Percentiles rank a stretch among this genome's conserved stretches.
These are phyloP conservation scores for Microcyclospora pomicola DNA, from an alignment of 2,329 filamentous ascomycete species.

Conservation along the genomic window DNA sequence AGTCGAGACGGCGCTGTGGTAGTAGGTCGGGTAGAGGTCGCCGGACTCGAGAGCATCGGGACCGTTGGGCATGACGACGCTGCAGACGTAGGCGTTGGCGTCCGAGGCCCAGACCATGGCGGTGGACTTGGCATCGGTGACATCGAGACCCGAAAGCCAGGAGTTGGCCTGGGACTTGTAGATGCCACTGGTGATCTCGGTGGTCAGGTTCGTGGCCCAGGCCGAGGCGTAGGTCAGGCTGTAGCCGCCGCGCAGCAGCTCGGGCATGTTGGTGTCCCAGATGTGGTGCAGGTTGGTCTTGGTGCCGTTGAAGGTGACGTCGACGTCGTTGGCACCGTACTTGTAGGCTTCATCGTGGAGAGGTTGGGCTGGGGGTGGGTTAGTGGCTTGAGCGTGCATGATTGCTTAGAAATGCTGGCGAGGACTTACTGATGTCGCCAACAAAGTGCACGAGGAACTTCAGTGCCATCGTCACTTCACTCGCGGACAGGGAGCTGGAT, in stretches of 20 bases:
- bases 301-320: slow-evolving; percentile 29
- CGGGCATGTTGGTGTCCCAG: slow-evolving; percentile 33
- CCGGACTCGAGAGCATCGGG: slow-evolving; percentile 21
- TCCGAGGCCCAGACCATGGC: slow-evolving; percentile 31
- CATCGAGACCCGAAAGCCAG: slow-evolving; percentile 27
- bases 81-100: slow-evolving; percentile 30
- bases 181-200: slow-evolving; percentile 26
- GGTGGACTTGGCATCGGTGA: slow-evolving; percentile 22
- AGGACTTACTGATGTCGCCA: slow-evolving; percentile 38
- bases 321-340: slow-evolving; percentile 31
- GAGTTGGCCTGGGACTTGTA: slow-evolving; percentile 20
- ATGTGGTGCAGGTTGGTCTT: slow-evolving; percentile 30
- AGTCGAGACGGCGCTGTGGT: slow-evolving; percentile 24
- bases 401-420: slow-evolving; percentile 44
- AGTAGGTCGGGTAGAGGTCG: slow-evolving; percentile 24
- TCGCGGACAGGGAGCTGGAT: slow-evolving; percentile 15
- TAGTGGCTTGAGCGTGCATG: slow-evolving; percentile 31
- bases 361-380: slow-evolving; percentile 37
- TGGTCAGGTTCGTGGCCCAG: slow-evolving; percentile 26
- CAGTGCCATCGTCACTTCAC: slow-evolving; percentile 30
- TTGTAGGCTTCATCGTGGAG: slow-evolving; percentile 42
- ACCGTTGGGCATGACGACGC: slow-evolving; percentile 28
- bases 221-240: slow-evolving; percentile 23
- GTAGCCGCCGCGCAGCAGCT: slow-evolving; percentile 29
- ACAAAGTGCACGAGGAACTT: slow-evolving; percentile 43